Evolutionary conservation across 1,284 basidiomycete genomes (phyloP).

Genomic region (Trichosporon coremiiforme): DNA sequence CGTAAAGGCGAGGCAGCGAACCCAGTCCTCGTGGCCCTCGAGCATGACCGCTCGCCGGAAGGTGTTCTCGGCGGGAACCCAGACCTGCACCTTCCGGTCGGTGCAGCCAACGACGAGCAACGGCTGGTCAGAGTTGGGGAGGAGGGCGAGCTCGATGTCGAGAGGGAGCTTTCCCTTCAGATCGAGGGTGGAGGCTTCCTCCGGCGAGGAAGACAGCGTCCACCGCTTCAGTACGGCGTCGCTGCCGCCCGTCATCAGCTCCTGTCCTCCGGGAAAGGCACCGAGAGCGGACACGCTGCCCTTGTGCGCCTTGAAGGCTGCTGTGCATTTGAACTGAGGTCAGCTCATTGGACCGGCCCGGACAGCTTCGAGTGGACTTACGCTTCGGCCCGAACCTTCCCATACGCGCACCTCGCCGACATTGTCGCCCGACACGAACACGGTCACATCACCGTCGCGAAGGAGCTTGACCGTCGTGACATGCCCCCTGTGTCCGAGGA

Average conservation of each 20-base stretch:
- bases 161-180: slow-evolving; percentile 74
- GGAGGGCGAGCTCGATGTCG: slow-evolving; percentile 64
- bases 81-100: slow-evolving; percentile 73
- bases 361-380: slow-evolving; percentile 23
- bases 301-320: slow-evolving; percentile 65
- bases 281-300: slow-evolving; percentile 68
- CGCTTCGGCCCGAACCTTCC: slow-evolving; percentile 34
- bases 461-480: slow-evolving; percentile 75
- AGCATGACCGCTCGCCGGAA: slow-evolving; percentile 60
- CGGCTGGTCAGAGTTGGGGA: slow-evolving; percentile 68
- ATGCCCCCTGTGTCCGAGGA: slow-evolving; percentile 72
- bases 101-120: slow-evolving; percentile 77
- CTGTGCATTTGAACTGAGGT: slow-evolving; percentile 62
- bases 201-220: slow-evolving; percentile 49
- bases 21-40: slow-evolving; percentile 92
- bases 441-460: slow-evolving; percentile 28
- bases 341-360: slow-evolving; percentile 19
- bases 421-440: slow-evolving; percentile 72
- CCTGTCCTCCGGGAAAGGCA: slow-evolving; percentile 46
- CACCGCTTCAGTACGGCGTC: slow-evolving; percentile 76
- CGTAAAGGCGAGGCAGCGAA: slow-evolving; percentile 74
- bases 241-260: slow-evolving; percentile 74
- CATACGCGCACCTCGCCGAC: slow-evolving; percentile 62
- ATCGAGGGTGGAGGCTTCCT: slow-evolving; percentile 63
- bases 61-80: slow-evolving; percentile 64